Percentiles rank a stretch among this genome's conserved stretches.
phyloP scores from a whole-genome alignment of 2,329 filamentous ascomycete species.

The Calonectria pauciramosa region DNA sequence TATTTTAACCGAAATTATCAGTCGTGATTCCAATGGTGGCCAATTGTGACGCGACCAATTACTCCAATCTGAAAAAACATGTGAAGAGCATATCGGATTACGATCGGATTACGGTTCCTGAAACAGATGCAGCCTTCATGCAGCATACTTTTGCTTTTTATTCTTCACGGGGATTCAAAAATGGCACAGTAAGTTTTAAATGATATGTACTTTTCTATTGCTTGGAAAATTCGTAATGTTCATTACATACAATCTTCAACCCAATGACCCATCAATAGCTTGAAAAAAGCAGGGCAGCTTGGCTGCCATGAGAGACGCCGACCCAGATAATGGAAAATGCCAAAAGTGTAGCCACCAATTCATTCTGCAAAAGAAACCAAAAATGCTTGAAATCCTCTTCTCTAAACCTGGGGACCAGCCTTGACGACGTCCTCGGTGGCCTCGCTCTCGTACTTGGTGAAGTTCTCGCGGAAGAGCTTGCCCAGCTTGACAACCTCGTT shows the following conservation, averaged over 20 bases:
- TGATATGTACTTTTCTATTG: slow-evolving; percentile 46
- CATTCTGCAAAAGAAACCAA: slow-evolving; percentile 9
- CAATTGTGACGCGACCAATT: not conserved
- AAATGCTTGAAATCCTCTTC: not conserved
- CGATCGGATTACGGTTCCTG: not conserved
- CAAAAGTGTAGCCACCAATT: slow-evolving; percentile 38
- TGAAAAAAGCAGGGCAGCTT: slow-evolving; percentile 42
- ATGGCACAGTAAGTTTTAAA: slow-evolving; percentile 17
- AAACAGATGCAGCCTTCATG: not conserved
- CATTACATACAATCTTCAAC: slow-evolving; percentile 46
- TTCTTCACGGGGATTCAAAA: not conserved
- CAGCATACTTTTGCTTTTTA: not conserved
- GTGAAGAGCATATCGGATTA: not conserved
- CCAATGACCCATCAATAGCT: slow-evolving; percentile 34
- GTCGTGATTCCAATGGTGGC: not conserved
- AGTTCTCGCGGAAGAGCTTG: slow-evolving; percentile 94
- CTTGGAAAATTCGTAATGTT: slow-evolving; percentile 41
- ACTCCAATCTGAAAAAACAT: not conserved
- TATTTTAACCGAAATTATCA: not conserved
- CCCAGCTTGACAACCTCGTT: slow-evolving; percentile 92
- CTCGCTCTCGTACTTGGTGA: slow-evolving; percentile 92
- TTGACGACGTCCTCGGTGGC: slow-evolving; percentile 84
- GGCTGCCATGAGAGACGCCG: slow-evolving; percentile 47
- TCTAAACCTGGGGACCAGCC: slow-evolving; percentile 66
- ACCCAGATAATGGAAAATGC: slow-evolving; percentile 41